Percentiles rank a stretch among this genome's conserved stretches.
phyloP scores from a whole-genome alignment of 768 basidiomycete species.

The Leucocoprinus birnbaumii region DNA sequence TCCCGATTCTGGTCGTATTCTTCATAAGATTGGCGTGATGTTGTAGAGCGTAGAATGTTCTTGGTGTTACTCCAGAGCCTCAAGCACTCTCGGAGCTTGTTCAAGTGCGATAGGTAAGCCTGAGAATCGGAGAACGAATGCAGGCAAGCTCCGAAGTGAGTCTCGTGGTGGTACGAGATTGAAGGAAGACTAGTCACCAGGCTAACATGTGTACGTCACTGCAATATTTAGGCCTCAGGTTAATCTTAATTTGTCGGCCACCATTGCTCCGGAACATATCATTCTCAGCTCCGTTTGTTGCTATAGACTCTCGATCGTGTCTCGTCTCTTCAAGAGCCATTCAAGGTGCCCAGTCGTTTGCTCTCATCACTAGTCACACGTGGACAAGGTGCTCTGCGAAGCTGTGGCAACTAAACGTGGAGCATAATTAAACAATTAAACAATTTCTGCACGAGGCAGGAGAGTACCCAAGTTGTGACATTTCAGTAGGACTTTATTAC shows the following conservation, averaged over 20 bases:
- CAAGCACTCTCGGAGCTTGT: not conserved
- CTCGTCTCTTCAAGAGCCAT: not conserved
- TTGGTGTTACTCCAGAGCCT: no score
- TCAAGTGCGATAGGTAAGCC: not conserved
- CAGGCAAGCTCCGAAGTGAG: not conserved
- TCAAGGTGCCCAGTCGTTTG: no score
- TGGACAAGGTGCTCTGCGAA: not conserved
- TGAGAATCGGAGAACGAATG: not conserved
- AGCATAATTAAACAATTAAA: not conserved
- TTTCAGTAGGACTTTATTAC: no score
- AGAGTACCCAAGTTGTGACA: not conserved
- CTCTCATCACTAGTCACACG: no score
- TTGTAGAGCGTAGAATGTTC: not conserved
- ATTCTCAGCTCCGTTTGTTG: not conserved
- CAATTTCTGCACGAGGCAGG: not conserved
- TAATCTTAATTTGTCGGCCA: not conserved
- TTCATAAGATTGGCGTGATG: constrained; percentile 29
- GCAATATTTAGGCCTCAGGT: not conserved
- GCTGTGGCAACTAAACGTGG: not conserved
- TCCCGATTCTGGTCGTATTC: constrained; percentile 43
- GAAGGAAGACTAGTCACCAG: no score
- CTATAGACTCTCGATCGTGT: constrained; percentile 1
- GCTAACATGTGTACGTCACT: no score
- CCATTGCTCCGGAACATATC: not conserved
- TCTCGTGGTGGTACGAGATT: not conserved